A percentile compares a stretch with the other conserved stretches of the same genome.
Conservation (phyloP, 805 yeast species). For the Saccharomycopsis fermentans region DNA sequence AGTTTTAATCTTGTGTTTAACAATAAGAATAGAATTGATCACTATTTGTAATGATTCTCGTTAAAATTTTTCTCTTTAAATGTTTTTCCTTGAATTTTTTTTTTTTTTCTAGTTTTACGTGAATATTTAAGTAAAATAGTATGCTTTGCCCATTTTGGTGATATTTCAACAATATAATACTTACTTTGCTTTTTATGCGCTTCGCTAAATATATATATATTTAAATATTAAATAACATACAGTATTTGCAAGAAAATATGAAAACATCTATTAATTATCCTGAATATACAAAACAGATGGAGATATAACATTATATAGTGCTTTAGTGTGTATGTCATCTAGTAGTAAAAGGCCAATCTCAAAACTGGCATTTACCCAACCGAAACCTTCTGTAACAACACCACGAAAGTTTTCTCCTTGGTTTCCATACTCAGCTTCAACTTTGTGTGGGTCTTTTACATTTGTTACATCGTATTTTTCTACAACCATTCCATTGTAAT, state of each 20-base stretch:
- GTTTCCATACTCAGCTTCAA: constrained; percentile 60
- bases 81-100: too few species aligned
- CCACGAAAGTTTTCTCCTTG: constrained; percentile 91
- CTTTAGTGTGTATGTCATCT: not conserved
- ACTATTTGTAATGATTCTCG: constrained; percentile 21
- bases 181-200: not conserved
- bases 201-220: too few species aligned
- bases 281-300: not conserved
- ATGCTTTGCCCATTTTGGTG: too few species aligned
- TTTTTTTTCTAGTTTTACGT: too few species aligned
- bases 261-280: not conserved
- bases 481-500: constrained; percentile 87
- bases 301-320: not conserved
- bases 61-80: too few species aligned
- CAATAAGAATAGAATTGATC: too few species aligned
- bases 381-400: constrained; percentile 92
- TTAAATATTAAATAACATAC: too few species aligned
- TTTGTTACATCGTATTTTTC: constrained; percentile 89
- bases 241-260: not conserved
- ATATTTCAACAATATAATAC: too few species aligned
- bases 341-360: constrained; percentile 45
- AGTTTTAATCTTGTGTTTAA: too few species aligned
- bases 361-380: constrained; percentile 93
- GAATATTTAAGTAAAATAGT: too few species aligned
- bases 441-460: constrained; percentile 56